Conservation (phyloP, 169 alveolate genomes). For the Ichthyophthirius multifiliis region DNA sequence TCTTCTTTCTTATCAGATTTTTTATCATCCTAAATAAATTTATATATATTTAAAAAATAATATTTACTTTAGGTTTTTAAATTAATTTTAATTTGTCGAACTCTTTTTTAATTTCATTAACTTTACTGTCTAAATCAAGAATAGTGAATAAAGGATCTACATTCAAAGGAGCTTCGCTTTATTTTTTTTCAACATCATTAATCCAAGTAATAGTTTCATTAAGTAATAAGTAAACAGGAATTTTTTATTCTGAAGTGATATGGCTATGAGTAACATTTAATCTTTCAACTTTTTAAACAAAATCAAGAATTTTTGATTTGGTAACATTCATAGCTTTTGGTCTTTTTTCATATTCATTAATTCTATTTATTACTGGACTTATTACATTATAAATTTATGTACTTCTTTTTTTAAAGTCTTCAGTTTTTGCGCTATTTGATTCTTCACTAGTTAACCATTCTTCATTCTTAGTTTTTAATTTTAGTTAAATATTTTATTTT, state of each 20-base stretch:
- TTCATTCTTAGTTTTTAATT: background rate
- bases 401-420: background rate
- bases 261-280: conserved; percentile 12
- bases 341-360: conserved; percentile 26
- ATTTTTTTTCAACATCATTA: background rate
- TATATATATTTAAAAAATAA: background rate
- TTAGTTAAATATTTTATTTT: background rate
- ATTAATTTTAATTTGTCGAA: conserved; percentile 20
- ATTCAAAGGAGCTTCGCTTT: background rate
- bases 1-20: background rate
- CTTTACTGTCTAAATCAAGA: conserved; percentile 10
- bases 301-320: background rate
- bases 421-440: conserved; percentile 13
- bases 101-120: conserved; percentile 24
- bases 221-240: background rate
- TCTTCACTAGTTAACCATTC: conserved; percentile 35
- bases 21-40: background rate
- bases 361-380: conserved; percentile 13
- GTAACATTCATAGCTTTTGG: conserved; percentile 32
- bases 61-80: conserved; percentile 27
- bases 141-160: conserved; percentile 37
- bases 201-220: conserved; percentile 18
- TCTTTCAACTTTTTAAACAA: background rate
- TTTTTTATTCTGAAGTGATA: conserved; percentile 20
- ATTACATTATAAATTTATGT: background rate